Base-by-base conservation (phyloP, 1,284 basidiomycete genomes). In the Leccinum pseudoinsigne region DNA sequence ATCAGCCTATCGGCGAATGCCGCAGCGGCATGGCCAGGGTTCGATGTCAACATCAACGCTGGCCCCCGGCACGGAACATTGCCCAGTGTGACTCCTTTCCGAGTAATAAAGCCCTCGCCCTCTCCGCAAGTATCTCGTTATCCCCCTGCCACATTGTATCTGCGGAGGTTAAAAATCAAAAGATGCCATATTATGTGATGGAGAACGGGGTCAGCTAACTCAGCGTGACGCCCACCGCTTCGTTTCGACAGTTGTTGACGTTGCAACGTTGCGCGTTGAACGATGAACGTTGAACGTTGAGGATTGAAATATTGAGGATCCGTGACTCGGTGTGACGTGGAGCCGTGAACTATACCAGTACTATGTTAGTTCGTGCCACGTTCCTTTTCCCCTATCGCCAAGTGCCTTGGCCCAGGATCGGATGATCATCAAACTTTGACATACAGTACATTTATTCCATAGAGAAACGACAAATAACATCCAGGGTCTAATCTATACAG, bases 341-440 rank as follows among this genome's bases (percentile, higher is more conserved):
- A 8, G 11, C 47, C 47, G 47, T 50, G 12, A 21, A 50, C 21
- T 23, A 12, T 12, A 7, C 47, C 18, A 47, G 40, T 18, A 3
- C 5, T 23, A 23, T 18, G 45, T 50, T 23, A 23, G 47, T 21
- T 51, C 50, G 14, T 26, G 23, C 23, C 14, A 23, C 47, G 23
- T 51, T 16, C 23, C 23, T 16, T 23, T 26, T 16, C 14, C 9
- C 50, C 51, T 58, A 21, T 26, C 45, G 9, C 12, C 18, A 21
- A 23, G 4, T 5, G 7, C 18, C 11, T 2, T 9, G 58, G 38
- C 38, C 14, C 38, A 40, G 68, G 23, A 21, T 60, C 68, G 42
- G 63, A 45, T 40, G 66, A 71, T 64, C 66, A 58, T 57, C 60
- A 68, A 66, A 14, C 6, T 42, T 42, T 47, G 40, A 10, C 31